Base-by-base conservation (phyloP, 1,284 basidiomycete species). In the Marasmius fiardii region DNA sequence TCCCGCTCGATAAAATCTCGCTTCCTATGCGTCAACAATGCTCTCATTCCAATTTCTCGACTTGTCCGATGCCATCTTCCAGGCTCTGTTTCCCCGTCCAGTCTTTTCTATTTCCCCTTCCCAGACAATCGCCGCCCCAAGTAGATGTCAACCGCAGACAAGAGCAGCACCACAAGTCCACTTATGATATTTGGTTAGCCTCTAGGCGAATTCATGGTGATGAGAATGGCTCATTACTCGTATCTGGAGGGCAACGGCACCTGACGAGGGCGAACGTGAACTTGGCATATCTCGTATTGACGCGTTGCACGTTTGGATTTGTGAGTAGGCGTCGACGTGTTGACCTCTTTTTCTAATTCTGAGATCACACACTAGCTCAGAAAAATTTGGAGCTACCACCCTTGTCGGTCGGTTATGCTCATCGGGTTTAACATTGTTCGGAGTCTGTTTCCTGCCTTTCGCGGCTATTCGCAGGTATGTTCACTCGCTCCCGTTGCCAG, bases 381-480 rank as follows among this genome's bases (percentile, higher is more conserved):
- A 24, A 72, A 78, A n/a, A 68, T 91, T 18, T 88, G 85, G 78
- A 72, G 74, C 45, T 68, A 86, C 31, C 86, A 91, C 63, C 88
- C 88, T 45, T 64, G 81, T 53, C 80, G 87, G 57, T 83, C 85
- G 21, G 72, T 79, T 23, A 70, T 86, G 53, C 84, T 91, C 80
- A 70, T 90, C 64, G 58, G 76, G 54, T 72, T 89, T 61, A 87
- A 90, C 67, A 71, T 91, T 52, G 64, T 85, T 58, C 81, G 88
- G 60, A 90, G 88, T 58, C 70, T 86, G 57, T 82, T 90, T 64
- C 89, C 89, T 41, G 89, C 88, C 11, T 87, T 88, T 68, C 81
- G 87, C 71, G 85, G 88, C 56, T 91, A 90, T 74, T 90, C 90
- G 11, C 90, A 92, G 71, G 78, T 77, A 56, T 47, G 71, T 66